Evolutionary conservation across 192 early-diverging fungal genomes (phyloP), one percentile per base, ranked within the genome.

Genomic region (Gorgonomyces haynaldii): DNA sequence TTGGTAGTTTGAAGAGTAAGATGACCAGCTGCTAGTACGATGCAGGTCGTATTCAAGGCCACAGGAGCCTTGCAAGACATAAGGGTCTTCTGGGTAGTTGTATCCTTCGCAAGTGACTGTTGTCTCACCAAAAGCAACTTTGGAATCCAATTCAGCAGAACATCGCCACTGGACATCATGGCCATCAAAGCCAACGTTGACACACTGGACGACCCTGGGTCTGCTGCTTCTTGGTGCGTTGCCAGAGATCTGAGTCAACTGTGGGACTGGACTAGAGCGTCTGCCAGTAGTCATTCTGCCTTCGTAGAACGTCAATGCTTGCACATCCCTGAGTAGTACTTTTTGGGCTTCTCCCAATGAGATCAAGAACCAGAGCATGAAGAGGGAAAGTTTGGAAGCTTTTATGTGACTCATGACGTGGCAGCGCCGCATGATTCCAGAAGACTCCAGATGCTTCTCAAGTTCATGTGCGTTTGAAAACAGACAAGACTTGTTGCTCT

Each of bases 91-190:
- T 8, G 41, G 37, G 39, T 63, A 37, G 16, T 40, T 38, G 37
- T 65, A 72, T 21, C 69, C 69, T 45, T 72, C 69, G 45, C 69
- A 72, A 13, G 51, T 53, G 13, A 72, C 69, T 13, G 49, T 58
- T 15, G 69, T 72, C 4, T 45, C 50, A 24, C 69, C 62, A 8
- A 72, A 46, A 8, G 50, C 41, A 40, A 59, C 62, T 30, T 42
- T 20, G 30, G 65, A 50, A 24, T 67, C 59, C 34, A 72, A 34
- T 45, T 72, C 62, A 8, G 65, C 58, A n/a, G 53, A 36, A 37
- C 69, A 72, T 37, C 53, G 25, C 69, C 69, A 72, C 41, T 65
- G 58, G 15, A 60, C 46, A 24, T 64, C 56, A 41, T 40, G 30
- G 19, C 60, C 60, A 30, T 59, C 62, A 31, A 30, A 64, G 5